Evolutionary conservation across 768 basidiomycete species (phyloP), one percentile per base, ranked within the genome.

Genomic region (Tricholoma flavovirens): DNA sequence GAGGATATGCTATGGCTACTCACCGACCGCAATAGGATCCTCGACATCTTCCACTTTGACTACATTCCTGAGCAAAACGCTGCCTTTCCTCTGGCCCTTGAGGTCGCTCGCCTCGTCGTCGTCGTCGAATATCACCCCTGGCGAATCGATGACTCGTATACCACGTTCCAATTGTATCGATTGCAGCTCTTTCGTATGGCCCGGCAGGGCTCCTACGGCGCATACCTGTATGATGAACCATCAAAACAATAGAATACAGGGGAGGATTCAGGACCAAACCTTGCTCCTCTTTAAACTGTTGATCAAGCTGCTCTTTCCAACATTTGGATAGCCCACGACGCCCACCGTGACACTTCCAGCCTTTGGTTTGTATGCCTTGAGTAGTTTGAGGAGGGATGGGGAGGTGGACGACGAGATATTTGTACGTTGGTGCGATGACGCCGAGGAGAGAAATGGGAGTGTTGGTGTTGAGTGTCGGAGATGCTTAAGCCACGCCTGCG

Each of bases 301-400:
- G 69, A 99, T 94, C 56, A 98, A 67, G 64, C 86, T 90, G 55
- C 92, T 95, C 74, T 98, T 98, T 12, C 96, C 96, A 46, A 98
- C 96, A 69, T 98, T 98, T 1, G 96, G 96, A 71, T 93, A 96
- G 1, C 96, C 96, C 4, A 98, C 90, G 15, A 98, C 90, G 14
- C 93, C 93, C 50, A 96, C 81, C 0, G 91, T 93, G 51, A 92
- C 76, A 59, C 83, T 88, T 30, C 85, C 83, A 0, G 83, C 75
- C 30, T 76, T 83, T 1, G 86, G 87, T 59, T 86, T 88, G 68
- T 88, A 90, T 0, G 87, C 87, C 65, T 96, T 97, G 40, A 96
- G 75, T 2, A 97, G 77, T 52, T 87, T 87, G 38, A 94, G 74
- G 2, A 97, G 76, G 49, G 87, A 75, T 24, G 90, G 90, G 1